These are phyloP conservation scores for Neonectria punicea DNA, from an alignment of 2,329 filamentous ascomycete species.

Conservation along the genomic window DNA sequence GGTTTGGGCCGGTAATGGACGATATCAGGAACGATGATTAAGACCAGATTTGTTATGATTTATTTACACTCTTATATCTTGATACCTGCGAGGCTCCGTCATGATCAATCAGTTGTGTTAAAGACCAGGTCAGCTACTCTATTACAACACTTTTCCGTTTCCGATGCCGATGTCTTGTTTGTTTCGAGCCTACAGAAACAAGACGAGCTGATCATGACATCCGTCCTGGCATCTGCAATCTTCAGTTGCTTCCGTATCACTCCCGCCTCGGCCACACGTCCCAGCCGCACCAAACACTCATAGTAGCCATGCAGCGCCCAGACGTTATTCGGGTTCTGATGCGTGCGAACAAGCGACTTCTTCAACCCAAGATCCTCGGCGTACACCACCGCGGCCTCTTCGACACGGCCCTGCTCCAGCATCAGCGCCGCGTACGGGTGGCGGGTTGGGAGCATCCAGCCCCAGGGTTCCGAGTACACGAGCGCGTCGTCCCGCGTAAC, in stretches of 20 bases:
- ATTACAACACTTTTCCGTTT: not conserved
- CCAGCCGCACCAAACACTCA: constrained; percentile 70
- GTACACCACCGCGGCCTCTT: constrained; percentile 68
- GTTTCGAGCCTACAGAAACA: constrained; percentile 25
- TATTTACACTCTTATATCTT: not conserved
- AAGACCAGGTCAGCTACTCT: not conserved
- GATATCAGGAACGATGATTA: not conserved
- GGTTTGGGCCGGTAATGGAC: not conserved
- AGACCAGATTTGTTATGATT: not conserved
- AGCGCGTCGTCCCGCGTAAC: constrained; percentile 70
- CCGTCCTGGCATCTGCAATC: constrained; percentile 5
- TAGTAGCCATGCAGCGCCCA: constrained; percentile 80
- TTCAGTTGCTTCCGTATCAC: constrained; percentile 3
- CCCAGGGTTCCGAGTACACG: constrained; percentile 80
- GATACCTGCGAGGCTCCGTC: not conserved
- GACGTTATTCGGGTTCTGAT: constrained; percentile 77
- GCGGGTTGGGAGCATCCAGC: constrained; percentile 80
- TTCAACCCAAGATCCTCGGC: constrained; percentile 69
- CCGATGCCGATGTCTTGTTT: not conserved
- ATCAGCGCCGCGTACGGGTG: constrained; percentile 77
- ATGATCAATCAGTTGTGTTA: not conserved
- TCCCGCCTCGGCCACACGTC: constrained; percentile 53
- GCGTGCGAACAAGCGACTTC: constrained; percentile 69
- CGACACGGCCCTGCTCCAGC: constrained; percentile 71
- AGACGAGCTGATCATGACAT: constrained; percentile 21